These are phyloP conservation scores for Crithidia mellificae DNA, from an alignment of 208 protist genomes.

Conservation along the genomic window DNA sequence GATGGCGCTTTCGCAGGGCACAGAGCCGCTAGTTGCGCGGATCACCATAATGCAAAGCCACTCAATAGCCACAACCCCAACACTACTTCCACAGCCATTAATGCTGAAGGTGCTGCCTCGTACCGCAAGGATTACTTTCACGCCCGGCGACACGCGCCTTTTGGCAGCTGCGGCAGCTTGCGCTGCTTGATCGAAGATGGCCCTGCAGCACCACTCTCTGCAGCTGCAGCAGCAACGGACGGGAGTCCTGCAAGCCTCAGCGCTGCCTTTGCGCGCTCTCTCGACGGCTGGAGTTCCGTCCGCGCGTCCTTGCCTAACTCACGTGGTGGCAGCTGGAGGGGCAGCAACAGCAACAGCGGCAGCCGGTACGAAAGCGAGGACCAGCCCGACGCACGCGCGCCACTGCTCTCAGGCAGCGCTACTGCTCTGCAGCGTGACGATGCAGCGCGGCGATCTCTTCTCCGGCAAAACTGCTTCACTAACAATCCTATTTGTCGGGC, in stretches of 20 bases:
- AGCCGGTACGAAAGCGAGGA: neutral
- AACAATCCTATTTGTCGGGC: neutral
- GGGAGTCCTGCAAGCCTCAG: neutral
- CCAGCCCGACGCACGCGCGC: neutral
- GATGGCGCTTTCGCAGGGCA: too few species aligned
- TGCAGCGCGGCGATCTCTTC: neutral
- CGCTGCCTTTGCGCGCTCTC: neutral
- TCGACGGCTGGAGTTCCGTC: neutral
- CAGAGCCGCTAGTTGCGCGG: neutral
- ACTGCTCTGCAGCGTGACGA: neutral
- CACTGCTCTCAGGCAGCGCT: neutral
- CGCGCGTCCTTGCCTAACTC: conserved; percentile 4
- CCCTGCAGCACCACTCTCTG: neutral
- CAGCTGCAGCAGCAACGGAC: neutral
- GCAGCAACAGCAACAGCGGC: too few species aligned
- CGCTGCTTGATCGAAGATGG: conserved; percentile 6
- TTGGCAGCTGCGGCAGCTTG: conserved; percentile 22
- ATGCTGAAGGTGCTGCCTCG: too few species aligned
- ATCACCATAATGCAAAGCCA: neutral
- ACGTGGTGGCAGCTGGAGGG: too few species aligned
- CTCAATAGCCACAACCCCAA: too few species aligned
- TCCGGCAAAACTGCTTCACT: neutral
- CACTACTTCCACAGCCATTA: too few species aligned
- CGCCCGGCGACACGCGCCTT: conserved; percentile 6
- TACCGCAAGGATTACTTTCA: neutral